Conservation (phyloP, 2,329 filamentous ascomycete genomes). For the Xylaria sp. region DNA sequence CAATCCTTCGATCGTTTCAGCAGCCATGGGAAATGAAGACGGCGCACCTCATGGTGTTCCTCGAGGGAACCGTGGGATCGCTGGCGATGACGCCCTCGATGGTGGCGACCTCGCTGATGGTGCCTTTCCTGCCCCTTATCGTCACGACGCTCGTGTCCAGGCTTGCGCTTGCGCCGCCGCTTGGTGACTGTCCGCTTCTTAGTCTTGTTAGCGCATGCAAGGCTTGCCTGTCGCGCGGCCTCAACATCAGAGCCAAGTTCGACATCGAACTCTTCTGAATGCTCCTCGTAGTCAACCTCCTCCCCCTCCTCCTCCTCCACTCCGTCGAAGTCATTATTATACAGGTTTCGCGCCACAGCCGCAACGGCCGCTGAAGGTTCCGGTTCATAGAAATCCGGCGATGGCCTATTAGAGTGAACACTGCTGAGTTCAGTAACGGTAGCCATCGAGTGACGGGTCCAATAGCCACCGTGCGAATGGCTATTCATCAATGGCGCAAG, state of each 20-base stretch:
- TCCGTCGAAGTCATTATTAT: constrained; percentile 44
- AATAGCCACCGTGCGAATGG: constrained; percentile 49
- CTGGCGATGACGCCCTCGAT: constrained; percentile 25
- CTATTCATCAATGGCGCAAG: constrained; percentile 70
- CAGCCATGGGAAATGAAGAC: constrained; percentile 34
- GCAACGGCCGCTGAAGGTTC: constrained; percentile 59
- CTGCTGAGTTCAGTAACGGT: constrained; percentile 41
- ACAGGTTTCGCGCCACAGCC: constrained; percentile 58
- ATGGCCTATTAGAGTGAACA: constrained; percentile 27
- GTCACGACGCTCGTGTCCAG: constrained; percentile 34
- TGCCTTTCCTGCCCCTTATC: constrained; percentile 29
- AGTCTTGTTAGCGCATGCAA: constrained; percentile 41
- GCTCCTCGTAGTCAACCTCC: constrained; percentile 44
- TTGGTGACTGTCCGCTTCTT: constrained; percentile 47
- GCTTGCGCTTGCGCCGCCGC: constrained; percentile 41
- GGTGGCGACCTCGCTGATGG: constrained; percentile 20
- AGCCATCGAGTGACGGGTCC: constrained; percentile 49
- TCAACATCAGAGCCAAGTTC: constrained; percentile 43
- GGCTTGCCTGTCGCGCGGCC: constrained; percentile 41
- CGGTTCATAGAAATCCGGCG: constrained; percentile 38
- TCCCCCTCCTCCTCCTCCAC: constrained; percentile 48
- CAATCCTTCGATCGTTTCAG: constrained; percentile 37
- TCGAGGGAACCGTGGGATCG: constrained; percentile 33
- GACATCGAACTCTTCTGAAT: constrained; percentile 38
- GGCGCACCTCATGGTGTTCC: constrained; percentile 29